Conservation (phyloP, 73 alveolate species). For the Symbiodinium pilosum region DNA sequence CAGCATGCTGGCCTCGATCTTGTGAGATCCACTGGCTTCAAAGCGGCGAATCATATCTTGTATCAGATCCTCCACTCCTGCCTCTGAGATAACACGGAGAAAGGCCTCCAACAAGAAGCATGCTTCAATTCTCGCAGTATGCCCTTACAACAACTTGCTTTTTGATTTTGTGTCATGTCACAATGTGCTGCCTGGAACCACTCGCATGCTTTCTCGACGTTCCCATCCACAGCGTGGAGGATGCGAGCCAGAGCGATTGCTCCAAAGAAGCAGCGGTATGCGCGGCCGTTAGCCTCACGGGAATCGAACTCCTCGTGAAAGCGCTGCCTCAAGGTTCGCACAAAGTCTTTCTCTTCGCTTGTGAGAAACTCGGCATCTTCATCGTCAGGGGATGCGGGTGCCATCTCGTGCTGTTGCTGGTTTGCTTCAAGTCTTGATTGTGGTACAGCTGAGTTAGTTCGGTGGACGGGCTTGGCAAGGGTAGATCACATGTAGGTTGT, state of each 20-base stretch:
- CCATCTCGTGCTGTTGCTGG: background rate
- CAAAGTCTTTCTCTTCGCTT: conserved; percentile 26
- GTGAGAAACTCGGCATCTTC: conserved; percentile 4
- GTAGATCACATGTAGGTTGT: too few species aligned
- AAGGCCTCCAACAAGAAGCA: background rate
- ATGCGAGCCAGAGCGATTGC: conserved; percentile 66
- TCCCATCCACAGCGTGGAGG: conserved; percentile 52
- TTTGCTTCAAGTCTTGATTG: too few species aligned
- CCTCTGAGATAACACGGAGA: conserved; percentile 22
- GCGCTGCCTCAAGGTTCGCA: background rate
- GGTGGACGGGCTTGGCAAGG: too few species aligned
- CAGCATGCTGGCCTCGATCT: conserved; percentile 15
- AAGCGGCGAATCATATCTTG: background rate
- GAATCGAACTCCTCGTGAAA: conserved; percentile 16
- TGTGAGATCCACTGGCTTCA: background rate
- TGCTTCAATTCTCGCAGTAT: too few species aligned
- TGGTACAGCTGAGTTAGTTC: too few species aligned
- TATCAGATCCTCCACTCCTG: background rate
- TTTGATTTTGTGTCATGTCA: too few species aligned
- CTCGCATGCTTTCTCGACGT: conserved; percentile 52
- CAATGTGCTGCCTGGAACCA: conserved; percentile 38
- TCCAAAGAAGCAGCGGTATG: conserved; percentile 51
- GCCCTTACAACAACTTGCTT: too few species aligned
- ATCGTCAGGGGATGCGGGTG: background rate
- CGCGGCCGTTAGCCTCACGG: conserved; percentile 54